phyloP scores from a whole-genome alignment of 1,284 basidiomycete species.

The Blastosporella zonata region DNA sequence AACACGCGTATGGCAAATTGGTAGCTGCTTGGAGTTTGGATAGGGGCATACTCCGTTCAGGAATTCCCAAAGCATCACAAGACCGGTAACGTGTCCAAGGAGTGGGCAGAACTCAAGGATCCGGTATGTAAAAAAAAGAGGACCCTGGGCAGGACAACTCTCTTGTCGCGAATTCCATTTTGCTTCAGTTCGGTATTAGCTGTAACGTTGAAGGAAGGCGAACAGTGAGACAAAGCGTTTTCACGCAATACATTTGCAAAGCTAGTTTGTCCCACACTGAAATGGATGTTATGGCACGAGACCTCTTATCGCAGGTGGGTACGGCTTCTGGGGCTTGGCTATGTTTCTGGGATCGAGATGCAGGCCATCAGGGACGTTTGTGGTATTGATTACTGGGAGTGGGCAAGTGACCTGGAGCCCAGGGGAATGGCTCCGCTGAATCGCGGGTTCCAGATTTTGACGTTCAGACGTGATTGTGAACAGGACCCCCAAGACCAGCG shows the following conservation, averaged over 20 bases:
- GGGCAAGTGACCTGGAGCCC: constrained; percentile 17
- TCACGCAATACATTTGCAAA: background rate
- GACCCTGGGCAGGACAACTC: no score
- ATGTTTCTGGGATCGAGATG: constrained; percentile 16
- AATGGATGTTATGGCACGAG: constrained; percentile 11
- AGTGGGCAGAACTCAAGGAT: constrained; percentile 1
- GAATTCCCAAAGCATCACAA: constrained; percentile 18
- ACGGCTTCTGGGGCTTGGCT: constrained; percentile 2
- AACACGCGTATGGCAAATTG: constrained; percentile 11
- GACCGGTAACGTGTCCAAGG: constrained; percentile 20
- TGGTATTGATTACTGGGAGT: constrained; percentile 3
- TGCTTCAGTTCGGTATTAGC: no score
- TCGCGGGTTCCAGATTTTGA: constrained; percentile 6
- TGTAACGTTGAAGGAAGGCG: no score
- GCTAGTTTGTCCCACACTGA: constrained; percentile 10
- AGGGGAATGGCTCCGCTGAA: no score
- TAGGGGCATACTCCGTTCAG: constrained; percentile 7
- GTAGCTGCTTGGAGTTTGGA: constrained; percentile 2
- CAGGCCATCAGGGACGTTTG: background rate
- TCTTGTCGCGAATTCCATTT: no score
- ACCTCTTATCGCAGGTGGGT: constrained; percentile 11
- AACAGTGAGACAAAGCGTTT: no score
- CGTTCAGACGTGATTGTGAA: constrained; percentile 4
- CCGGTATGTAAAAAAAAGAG: constrained; percentile 1
- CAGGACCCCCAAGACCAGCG: constrained; percentile 16